Conservation (phyloP, 768 basidiomycete genomes). For the Tricholoma sp. region DNA sequence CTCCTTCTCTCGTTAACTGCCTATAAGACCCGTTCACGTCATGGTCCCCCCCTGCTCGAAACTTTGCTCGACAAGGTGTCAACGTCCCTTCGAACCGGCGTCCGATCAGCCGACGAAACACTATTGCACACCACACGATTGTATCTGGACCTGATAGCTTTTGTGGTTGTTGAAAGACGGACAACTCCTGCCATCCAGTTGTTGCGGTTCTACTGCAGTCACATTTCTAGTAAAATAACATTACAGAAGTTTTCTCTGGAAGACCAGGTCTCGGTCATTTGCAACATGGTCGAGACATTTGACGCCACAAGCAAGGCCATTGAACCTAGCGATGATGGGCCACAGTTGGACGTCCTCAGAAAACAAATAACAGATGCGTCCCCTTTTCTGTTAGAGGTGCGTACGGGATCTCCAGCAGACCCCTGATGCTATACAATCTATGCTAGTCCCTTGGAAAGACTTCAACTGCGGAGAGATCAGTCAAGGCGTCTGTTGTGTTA, state of each 20-base stretch:
- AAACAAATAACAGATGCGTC: constrained; percentile 48
- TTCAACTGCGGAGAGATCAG: constrained; percentile 22
- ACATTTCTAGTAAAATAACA: constrained; percentile 39
- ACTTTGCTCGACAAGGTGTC: constrained; percentile 15
- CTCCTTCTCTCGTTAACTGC: constrained; percentile 47
- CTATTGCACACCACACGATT: constrained; percentile 33
- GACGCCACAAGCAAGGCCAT: constrained; percentile 29
- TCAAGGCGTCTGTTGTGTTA: constrained; percentile 34
- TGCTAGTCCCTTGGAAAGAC: constrained; percentile 29
- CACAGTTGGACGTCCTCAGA: constrained; percentile 31
- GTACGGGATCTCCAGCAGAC: constrained; percentile 12
- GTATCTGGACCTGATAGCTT: constrained; percentile 43
- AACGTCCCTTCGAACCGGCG: constrained; percentile 8
- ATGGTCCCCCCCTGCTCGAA: constrained; percentile 35
- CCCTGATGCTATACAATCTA: background rate
- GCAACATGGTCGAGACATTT: constrained; percentile 40
- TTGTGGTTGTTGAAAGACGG: constrained; percentile 35
- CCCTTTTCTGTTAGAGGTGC: constrained; percentile 43
- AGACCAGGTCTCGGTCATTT: constrained; percentile 42
- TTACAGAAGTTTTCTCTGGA: constrained; percentile 39
- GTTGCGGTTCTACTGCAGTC: constrained; percentile 47
- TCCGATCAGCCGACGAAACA: constrained; percentile 18
- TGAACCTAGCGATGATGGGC: constrained; percentile 20
- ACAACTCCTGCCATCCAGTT: constrained; percentile 40
- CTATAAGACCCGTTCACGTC: constrained; percentile 30